Evolutionary conservation across 768 basidiomycete species (phyloP).

Genomic region (Gloeostereum incarnatum): DNA sequence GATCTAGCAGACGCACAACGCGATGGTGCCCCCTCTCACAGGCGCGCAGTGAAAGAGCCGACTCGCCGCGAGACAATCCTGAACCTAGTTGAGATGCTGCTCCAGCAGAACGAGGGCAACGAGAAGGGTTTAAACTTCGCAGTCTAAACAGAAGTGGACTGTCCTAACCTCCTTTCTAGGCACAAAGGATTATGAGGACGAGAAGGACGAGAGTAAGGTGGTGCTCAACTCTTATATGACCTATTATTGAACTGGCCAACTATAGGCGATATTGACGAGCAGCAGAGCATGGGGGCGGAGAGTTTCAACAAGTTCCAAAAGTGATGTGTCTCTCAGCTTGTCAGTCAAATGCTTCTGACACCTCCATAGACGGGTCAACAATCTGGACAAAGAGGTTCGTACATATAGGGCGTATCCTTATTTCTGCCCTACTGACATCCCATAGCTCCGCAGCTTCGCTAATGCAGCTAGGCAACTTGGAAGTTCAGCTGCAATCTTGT

Average conservation of each 20-base stretch:
- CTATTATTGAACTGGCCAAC: not conserved
- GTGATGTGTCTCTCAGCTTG: slow-evolving; percentile 21
- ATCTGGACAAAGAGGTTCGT: slow-evolving; percentile 53
- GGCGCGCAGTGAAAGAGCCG: not conserved
- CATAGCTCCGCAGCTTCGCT: slow-evolving; percentile 62
- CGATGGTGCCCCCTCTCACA: no score
- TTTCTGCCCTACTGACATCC: not conserved
- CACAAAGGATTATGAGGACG: slow-evolving; percentile 38
- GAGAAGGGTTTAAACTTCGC: slow-evolving; percentile 15
- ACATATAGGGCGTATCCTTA: slow-evolving; percentile 2
- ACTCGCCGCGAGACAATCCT: slow-evolving; percentile 33
- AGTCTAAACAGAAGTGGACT: not conserved
- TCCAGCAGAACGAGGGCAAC: slow-evolving; percentile 24
- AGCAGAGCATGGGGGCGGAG: slow-evolving; percentile 59
- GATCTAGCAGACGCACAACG: no score
- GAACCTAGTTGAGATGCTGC: slow-evolving; percentile 38
- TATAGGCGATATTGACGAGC: slow-evolving; percentile 45
- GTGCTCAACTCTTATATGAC: not conserved
- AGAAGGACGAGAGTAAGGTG: slow-evolving; percentile 56
- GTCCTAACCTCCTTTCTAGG: not conserved
- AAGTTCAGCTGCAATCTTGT: slow-evolving; percentile 66
- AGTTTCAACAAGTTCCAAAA: slow-evolving; percentile 53
- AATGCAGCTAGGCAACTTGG: slow-evolving; percentile 70
- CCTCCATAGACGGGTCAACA: slow-evolving; percentile 38
- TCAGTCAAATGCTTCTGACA: slow-evolving; percentile 6